These are phyloP conservation scores for Podila verticillata DNA, from an alignment of 192 early-diverging fungal genomes.

Conservation along the genomic window DNA sequence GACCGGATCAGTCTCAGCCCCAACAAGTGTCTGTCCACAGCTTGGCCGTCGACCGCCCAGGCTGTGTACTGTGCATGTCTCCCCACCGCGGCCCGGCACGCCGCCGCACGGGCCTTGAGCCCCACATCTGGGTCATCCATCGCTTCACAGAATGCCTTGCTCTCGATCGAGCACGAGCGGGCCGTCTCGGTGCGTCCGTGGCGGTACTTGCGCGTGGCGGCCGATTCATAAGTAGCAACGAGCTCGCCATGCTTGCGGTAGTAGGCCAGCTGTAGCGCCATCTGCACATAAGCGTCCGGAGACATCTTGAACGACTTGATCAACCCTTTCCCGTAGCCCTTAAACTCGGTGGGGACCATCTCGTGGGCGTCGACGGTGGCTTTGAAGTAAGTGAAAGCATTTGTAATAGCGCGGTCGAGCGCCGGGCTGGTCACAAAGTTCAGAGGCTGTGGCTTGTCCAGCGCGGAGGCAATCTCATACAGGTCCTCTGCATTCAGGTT, in stretches of 20 bases:
- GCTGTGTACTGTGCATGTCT: conserved; percentile 77
- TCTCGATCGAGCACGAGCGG: conserved; percentile 78
- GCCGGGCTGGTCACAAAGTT: conserved; percentile 62
- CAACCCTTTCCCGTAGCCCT: conserved; percentile 74
- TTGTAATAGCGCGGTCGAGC: conserved; percentile 61
- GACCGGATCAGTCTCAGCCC: conserved; percentile 72
- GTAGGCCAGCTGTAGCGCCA: conserved; percentile 88
- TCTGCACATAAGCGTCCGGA: conserved; percentile 91
- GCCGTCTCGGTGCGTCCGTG: conserved; percentile 92
- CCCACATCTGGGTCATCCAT: conserved; percentile 64
- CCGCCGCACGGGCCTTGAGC: conserved; percentile 53
- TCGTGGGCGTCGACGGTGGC: conserved; percentile 69
- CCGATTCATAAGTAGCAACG: conserved; percentile 87
- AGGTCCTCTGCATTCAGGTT: conserved; percentile 49
- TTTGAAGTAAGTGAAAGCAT: conserved; percentile 73
- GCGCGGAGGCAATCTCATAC: conserved; percentile 34
- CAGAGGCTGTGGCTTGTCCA: conserved; percentile 60
- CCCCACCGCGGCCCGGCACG: conserved; percentile 68
- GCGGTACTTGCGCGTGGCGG: conserved; percentile 80
- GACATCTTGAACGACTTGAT: conserved; percentile 57
- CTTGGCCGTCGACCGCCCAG: conserved; percentile 76
- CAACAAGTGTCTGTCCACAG: conserved; percentile 88
- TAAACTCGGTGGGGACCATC: conserved; percentile 71
- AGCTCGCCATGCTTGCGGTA: conserved; percentile 73
- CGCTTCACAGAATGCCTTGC: conserved; percentile 72